phyloP scores from a whole-genome alignment of 306 rosid species.

The Dalbergia cultrata region DNA sequence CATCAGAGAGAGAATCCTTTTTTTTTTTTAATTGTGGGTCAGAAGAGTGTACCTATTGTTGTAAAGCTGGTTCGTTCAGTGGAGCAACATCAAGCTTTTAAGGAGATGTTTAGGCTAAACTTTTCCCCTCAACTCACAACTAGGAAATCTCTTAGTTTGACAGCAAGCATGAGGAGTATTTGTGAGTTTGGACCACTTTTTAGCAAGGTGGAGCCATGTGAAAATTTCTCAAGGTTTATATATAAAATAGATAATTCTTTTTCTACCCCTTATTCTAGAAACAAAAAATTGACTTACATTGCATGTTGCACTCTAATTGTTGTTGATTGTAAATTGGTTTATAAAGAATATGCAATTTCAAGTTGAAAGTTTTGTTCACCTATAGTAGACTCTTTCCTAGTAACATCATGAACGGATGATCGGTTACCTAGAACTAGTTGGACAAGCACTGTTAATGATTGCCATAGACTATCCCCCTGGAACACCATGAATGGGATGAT shows the following conservation, averaged over 20 bases:
- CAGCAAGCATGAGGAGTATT: conserved; percentile 55
- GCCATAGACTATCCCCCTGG: not conserved
- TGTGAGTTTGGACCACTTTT: conserved; percentile 50
- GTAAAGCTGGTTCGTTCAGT: conserved; percentile 79
- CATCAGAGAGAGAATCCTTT: no score
- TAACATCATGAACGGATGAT: no score
- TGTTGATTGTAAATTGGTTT: no score
- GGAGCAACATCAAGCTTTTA: conserved; percentile 83
- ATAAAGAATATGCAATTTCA: no score
- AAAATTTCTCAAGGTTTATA: conserved; percentile 24
- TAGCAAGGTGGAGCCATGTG: conserved; percentile 48
- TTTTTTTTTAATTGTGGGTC: no score
- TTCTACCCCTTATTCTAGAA: not conserved
- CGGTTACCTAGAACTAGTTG: no score
- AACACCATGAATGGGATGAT: not conserved
- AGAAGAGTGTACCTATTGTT: conserved; percentile 82
- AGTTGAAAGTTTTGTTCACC: conserved; percentile 36
- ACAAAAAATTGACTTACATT: conserved; percentile 18
- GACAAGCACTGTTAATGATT: no score
- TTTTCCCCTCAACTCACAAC: conserved; percentile 72
- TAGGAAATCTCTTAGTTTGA: conserved; percentile 63
- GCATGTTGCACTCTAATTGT: conserved; percentile 46
- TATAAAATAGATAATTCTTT: conserved; percentile 44
- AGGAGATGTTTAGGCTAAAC: conserved; percentile 98
- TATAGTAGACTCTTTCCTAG: conserved; percentile 15